Conservation (phyloP, 1,284 basidiomycete genomes). For the Takashimella koratensis region DNA sequence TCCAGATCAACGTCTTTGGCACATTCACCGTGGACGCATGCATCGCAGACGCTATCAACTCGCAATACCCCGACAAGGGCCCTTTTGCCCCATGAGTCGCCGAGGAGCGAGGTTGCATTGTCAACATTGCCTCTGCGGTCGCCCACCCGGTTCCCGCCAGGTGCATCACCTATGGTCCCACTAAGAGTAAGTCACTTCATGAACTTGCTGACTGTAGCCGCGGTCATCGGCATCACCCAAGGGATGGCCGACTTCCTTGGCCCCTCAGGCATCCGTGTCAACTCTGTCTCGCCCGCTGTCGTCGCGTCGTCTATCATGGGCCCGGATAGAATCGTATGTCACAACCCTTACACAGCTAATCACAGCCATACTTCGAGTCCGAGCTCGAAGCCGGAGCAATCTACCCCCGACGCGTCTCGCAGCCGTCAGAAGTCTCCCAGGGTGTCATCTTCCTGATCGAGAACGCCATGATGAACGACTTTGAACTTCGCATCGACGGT, state of each 20-base stretch:
- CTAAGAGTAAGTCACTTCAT: no score
- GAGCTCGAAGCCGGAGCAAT: conserved; percentile 21
- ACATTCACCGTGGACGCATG: conserved; percentile 29
- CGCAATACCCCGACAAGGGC: conserved; percentile 24
- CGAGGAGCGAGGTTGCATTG: conserved; percentile 32
- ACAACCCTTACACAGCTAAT: neutral
- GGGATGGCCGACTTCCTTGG: conserved; percentile 27
- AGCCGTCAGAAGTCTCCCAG: conserved; percentile 20
- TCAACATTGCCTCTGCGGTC: conserved; percentile 33
- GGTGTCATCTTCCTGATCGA: conserved; percentile 28
- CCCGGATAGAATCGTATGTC: conserved; percentile 12
- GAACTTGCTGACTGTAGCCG: no score
- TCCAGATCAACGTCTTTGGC: conserved; percentile 27
- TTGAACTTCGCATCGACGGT: conserved; percentile 20
- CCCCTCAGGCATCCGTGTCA: conserved; percentile 31
- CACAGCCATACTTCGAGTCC: conserved; percentile 18
- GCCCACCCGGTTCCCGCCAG: conserved; percentile 25
- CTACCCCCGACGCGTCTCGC: conserved; percentile 16
- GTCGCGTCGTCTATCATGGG: conserved; percentile 27
- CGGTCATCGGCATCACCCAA: conserved; percentile 20
- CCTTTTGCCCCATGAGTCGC: conserved; percentile 8
- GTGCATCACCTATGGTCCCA: conserved; percentile 29
- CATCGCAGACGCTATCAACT: conserved; percentile 36
- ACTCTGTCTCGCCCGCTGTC: conserved; percentile 29
- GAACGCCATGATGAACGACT: conserved; percentile 36